Conservation (phyloP, 2,329 filamentous ascomycete species). For the Nigrograna mackinnonii region DNA sequence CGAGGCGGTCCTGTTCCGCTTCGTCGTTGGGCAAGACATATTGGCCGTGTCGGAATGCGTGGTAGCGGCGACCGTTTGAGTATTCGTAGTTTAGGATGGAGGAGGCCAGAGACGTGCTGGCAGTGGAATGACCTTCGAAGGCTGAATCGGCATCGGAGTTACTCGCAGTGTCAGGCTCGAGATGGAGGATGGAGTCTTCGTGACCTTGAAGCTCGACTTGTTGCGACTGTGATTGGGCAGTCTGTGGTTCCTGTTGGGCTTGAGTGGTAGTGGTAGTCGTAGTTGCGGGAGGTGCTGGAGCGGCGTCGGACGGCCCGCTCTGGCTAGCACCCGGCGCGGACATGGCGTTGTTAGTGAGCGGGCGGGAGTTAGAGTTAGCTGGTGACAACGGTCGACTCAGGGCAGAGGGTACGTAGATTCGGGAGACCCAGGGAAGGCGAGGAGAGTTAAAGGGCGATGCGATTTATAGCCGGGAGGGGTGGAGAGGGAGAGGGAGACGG, state of each 20-base stretch:
- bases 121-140: conserved; percentile 27
- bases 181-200: conserved; percentile 9
- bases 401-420: no score
- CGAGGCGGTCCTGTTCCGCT: conserved; percentile 42
- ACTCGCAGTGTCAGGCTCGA: conserved; percentile 26
- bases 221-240: background rate
- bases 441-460: no score
- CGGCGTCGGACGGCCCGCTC: conserved; percentile 4
- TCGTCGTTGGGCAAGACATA: conserved; percentile 44
- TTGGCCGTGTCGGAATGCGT: conserved; percentile 37
- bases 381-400: no score
- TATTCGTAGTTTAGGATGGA: conserved; percentile 43
- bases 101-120: conserved; percentile 38
- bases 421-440: no score
- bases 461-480: no score
- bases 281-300: background rate
- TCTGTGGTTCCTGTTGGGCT: conserved; percentile 2
- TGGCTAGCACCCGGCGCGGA: conserved; percentile 10
- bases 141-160: conserved; percentile 35
- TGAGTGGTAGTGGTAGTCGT: background rate
- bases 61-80: conserved; percentile 42
- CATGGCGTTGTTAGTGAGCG: conserved; percentile 5
- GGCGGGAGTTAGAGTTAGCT: no score
- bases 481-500: no score
- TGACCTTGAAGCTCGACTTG: background rate